These are phyloP conservation scores for Sclerotinia minor DNA, from an alignment of 2,329 filamentous ascomycete genomes.

Conservation along the genomic window DNA sequence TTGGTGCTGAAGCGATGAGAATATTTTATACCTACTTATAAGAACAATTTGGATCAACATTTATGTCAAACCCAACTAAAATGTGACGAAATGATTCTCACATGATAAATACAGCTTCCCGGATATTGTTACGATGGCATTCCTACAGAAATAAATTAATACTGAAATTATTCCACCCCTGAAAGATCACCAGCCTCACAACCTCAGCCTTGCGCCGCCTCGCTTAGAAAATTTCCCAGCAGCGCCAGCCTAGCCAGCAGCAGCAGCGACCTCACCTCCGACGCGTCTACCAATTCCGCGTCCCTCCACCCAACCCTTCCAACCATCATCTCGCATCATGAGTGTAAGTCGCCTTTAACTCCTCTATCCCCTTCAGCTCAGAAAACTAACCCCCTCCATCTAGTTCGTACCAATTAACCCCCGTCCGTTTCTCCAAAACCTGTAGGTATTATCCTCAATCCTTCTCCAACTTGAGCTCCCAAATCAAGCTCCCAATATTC, in stretches of 20 bases:
- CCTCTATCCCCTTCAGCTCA: not conserved
- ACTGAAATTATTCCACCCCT: not conserved
- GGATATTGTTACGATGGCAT: not conserved
- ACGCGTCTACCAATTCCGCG: conserved; percentile 27
- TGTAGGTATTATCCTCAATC: conserved; percentile 58
- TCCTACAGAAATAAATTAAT: not conserved
- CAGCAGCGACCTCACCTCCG: conserved; percentile 16
- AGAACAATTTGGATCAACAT: not conserved
- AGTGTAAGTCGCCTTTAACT: conserved; percentile 40
- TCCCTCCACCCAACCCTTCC: conserved; percentile 21
- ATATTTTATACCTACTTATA: not conserved
- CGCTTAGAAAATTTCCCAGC: conserved; percentile 26
- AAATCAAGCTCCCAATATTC: not conserved
- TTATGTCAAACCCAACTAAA: not conserved
- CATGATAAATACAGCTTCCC: not conserved
- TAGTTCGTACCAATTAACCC: conserved; percentile 94
- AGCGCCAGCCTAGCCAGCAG: conserved; percentile 26
- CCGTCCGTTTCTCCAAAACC: conserved; percentile 89
- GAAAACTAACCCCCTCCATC: conserved; percentile 34
- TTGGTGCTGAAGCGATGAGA: not conserved
- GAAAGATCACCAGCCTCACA: conserved; percentile 2
- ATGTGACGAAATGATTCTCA: not conserved
- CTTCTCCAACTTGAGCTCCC: conserved; percentile 21
- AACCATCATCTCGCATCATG: conserved; percentile 38
- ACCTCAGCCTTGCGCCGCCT: conserved; percentile 17